Evolutionary conservation across 192 early-diverging fungal species (phyloP).

Genomic region (Coemansia sp.): DNA sequence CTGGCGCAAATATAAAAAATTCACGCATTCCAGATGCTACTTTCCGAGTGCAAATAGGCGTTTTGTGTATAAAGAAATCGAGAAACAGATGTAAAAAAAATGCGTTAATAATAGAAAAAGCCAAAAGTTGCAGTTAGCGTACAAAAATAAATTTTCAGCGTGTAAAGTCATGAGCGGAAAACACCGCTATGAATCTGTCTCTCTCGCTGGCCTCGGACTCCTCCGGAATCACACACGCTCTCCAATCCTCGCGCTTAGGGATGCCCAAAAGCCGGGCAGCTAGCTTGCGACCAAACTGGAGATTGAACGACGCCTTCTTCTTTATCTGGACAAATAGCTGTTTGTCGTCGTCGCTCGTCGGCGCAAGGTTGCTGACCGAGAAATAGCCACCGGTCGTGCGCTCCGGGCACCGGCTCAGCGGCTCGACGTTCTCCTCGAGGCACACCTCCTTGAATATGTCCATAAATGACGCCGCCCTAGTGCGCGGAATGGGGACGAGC

Average conservation of each 20-base stretch:
- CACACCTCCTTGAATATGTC: conserved; percentile 23
- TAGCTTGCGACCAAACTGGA: conserved; percentile 73
- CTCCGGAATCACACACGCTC: conserved; percentile 59
- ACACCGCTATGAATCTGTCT: conserved; percentile 44
- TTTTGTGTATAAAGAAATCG: no score
- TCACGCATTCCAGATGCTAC: no score
- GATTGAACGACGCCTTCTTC: conserved; percentile 55
- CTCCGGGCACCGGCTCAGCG: conserved; percentile 17
- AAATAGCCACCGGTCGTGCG: conserved; percentile 29
- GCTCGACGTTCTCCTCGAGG: conserved; percentile 8
- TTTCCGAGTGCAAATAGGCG: no score
- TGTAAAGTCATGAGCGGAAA: conserved; percentile 41
- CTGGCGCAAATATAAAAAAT: background rate
- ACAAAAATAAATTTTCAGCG: conserved; percentile 12
- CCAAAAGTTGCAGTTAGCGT: background rate
- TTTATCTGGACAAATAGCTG: conserved; percentile 27
- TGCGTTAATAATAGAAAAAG: no score
- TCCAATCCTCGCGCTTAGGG: conserved; percentile 80
- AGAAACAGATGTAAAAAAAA: background rate
- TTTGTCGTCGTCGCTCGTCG: background rate
- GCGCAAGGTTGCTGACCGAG: conserved; percentile 21
- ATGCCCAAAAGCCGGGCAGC: conserved; percentile 62
- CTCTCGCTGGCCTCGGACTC: conserved; percentile 59
- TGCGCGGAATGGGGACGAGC: conserved; percentile 32
- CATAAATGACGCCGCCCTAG: conserved; percentile 17